phyloP scores from a whole-genome alignment of 1,284 basidiomycete genomes.

The Apiotrichum domesticum region DNA sequence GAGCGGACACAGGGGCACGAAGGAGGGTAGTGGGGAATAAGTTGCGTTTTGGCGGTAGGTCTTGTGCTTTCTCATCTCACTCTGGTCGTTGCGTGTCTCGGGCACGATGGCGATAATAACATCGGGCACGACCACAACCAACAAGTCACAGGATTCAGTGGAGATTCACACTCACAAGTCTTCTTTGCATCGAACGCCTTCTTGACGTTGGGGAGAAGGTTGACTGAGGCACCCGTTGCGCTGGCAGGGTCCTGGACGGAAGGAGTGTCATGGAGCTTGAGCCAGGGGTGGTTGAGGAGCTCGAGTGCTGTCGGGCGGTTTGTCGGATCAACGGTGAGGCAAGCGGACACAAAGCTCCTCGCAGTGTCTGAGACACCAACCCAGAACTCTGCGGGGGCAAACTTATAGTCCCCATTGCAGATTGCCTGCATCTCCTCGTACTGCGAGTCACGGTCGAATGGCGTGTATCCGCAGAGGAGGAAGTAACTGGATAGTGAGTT shows the following conservation, averaged over 20 bases:
- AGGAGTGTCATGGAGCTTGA: conserved; percentile 45
- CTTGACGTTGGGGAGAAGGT: conserved; percentile 81
- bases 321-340: conserved; percentile 74
- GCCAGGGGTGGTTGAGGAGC: conserved; percentile 72
- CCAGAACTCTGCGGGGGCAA: conserved; percentile 86
- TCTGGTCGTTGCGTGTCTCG: no score
- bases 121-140: no score
- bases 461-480: conserved; percentile 88
- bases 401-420: conserved; percentile 82
- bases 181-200: conserved; percentile 80
- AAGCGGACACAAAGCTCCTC: conserved; percentile 69
- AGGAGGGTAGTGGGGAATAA: no score
- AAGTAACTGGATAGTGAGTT: conserved; percentile 56
- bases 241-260: conserved; percentile 57
- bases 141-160: no score
- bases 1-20: no score
- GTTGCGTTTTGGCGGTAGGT: no score
- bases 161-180: conserved; percentile 58
- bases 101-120: no score
- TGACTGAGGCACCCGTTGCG: conserved; percentile 59
- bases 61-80: no score
- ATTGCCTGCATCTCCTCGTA: conserved; percentile 89
- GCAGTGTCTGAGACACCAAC: conserved; percentile 72
- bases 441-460: conserved; percentile 84
- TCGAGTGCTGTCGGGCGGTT: conserved; percentile 69